Percentiles rank a stretch among this genome's conserved stretches.
Evolutionary conservation across 73 alveolate genomes (phyloP).

Genomic region (Effrenium voratum): DNA sequence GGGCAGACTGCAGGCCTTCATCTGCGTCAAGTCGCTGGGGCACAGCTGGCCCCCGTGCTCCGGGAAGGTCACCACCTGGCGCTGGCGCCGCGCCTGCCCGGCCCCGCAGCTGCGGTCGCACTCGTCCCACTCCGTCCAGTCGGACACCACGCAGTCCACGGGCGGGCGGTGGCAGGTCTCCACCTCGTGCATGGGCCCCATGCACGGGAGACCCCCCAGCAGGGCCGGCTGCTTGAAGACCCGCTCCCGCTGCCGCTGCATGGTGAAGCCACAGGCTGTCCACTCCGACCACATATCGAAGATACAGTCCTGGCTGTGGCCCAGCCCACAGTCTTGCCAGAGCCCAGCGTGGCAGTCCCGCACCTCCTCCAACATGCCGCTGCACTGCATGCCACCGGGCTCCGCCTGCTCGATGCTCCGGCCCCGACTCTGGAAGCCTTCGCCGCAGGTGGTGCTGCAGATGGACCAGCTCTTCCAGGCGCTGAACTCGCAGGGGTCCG

Average conservation of each 20-base stretch:
- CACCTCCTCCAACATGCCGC: slow-evolving; percentile 50
- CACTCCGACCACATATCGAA: slow-evolving; percentile 49
- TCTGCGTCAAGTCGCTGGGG: slow-evolving; percentile 52
- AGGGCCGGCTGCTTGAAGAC: slow-evolving; percentile 45
- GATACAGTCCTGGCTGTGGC: slow-evolving; percentile 41
- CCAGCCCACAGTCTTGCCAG: slow-evolving; percentile 84
- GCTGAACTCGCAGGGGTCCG: slow-evolving; percentile 45
- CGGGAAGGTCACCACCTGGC: slow-evolving; percentile 37
- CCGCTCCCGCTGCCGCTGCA: slow-evolving; percentile 69
- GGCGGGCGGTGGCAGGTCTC: slow-evolving; percentile 53
- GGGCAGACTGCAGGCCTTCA: slow-evolving; percentile 70
- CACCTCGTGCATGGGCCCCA: slow-evolving; percentile 54
- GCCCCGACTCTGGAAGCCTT: slow-evolving; percentile 40
- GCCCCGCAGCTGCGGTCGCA: slow-evolving; percentile 77
- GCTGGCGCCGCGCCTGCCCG: slow-evolving; percentile 77
- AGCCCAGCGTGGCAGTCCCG: slow-evolving; percentile 59
- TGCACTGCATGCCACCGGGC: slow-evolving; percentile 61
- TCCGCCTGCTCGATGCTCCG: slow-evolving; percentile 55
- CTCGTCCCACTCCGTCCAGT: slow-evolving; percentile 79
- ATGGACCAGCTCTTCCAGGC: slow-evolving; percentile 28
- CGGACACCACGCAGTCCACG: slow-evolving; percentile 63
- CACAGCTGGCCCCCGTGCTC: slow-evolving; percentile 44
- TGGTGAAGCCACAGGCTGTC: slow-evolving; percentile 39
- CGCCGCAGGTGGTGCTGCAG: slow-evolving; percentile 87
- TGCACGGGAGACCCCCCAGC: slow-evolving; percentile 82